Evolutionary conservation across 1,284 basidiomycete genomes (phyloP).

Genomic region (Tilletia indica): DNA sequence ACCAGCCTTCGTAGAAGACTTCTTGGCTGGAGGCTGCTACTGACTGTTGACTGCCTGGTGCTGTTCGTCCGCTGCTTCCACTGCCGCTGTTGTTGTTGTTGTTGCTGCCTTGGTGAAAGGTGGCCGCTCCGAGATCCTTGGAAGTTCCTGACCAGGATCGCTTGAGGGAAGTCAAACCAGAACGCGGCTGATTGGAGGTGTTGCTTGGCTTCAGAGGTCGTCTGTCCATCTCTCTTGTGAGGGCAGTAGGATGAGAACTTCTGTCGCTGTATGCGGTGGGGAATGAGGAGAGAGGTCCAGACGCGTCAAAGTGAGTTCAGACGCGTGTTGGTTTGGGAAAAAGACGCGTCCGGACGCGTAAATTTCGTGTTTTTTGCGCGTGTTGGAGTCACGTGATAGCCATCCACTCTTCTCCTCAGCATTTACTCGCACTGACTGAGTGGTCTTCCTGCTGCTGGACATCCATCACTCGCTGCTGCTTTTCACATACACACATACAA

Average conservation of each 20-base stretch:
- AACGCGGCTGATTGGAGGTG: conserved; percentile 4
- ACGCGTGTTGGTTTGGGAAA: conserved; percentile 4
- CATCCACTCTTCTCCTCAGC: not conserved
- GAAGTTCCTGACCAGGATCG: conserved; percentile 13
- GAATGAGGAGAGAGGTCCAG: no score
- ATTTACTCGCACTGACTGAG: not conserved
- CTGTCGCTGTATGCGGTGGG: no score
- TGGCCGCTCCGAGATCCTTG: conserved; percentile 8
- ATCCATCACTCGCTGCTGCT: not conserved
- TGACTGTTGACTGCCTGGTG: not conserved
- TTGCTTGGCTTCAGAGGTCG: not conserved
- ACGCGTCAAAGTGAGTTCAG: no score
- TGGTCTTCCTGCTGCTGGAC: conserved; percentile 1
- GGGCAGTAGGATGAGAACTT: no score
- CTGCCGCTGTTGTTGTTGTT: not conserved
- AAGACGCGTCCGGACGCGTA: not conserved
- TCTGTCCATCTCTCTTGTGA: not conserved
- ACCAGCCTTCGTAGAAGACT: conserved; percentile 17
- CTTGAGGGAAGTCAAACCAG: conserved; percentile 8
- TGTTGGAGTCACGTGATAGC: not conserved
- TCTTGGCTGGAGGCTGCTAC: conserved; percentile 2
- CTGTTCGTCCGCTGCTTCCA: not conserved
- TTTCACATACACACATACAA: not conserved
- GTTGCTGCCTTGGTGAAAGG: not conserved
- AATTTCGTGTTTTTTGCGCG: no score